Percentiles rank a stretch among this genome's conserved stretches.
Conservation (phyloP, 805 yeast species). For the Hanseniaspora mollemarum region DNA sequence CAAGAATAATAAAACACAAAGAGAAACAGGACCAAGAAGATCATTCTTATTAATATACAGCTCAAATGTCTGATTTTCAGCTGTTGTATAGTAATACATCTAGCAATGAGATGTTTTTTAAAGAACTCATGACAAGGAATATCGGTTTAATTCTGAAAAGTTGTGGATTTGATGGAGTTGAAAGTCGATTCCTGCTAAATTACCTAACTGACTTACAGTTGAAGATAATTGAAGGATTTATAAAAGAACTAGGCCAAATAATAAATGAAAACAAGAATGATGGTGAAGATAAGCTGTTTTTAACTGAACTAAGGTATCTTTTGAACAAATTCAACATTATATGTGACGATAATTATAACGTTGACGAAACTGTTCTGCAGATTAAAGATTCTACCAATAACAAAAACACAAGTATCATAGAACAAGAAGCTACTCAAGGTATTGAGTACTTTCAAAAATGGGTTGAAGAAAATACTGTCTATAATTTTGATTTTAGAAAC, state of each 20-base stretch:
- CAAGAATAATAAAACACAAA: no score
- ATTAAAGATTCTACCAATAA: slow-evolving; percentile 7
- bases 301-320: background rate
- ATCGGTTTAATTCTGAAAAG: background rate
- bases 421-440: slow-evolving; percentile 8
- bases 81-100: background rate
- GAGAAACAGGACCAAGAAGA: no score
- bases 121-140: slow-evolving; percentile 1
- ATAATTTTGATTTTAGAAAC: slow-evolving; percentile 2
- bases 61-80: background rate
- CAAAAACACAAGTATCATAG: background rate
- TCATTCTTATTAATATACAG: background rate
- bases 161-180: slow-evolving; percentile 7
- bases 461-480: slow-evolving; percentile 1
- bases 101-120: background rate
- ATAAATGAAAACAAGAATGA: background rate
- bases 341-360: background rate
- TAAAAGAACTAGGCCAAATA: background rate
- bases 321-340: slow-evolving; percentile 1
- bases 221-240: background rate
- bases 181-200: background rate
- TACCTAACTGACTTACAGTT: slow-evolving; percentile 7
- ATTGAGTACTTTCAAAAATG: slow-evolving; percentile 11
- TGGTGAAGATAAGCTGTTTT: background rate
- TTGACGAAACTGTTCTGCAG: slow-evolving; percentile 8